Base-by-base conservation (phyloP, 2,329 filamentous ascomycete species). In the Sarocladium kiliense region DNA sequence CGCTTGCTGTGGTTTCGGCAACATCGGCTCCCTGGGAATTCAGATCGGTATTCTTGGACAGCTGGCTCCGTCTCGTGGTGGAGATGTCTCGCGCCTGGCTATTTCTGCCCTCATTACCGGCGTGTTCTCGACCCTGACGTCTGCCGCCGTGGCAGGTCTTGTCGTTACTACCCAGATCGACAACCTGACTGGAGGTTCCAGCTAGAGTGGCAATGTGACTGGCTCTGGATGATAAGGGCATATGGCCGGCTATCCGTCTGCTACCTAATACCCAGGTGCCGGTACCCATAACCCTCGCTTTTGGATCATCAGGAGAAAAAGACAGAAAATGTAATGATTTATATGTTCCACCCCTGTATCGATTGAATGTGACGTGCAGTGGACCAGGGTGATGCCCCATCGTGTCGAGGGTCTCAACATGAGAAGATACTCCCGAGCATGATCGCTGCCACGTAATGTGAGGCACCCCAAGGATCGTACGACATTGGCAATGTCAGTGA, bases 11-110 rank as follows among this genome's bases (percentile, higher is more conserved):
- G 84, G 84, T 25, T 91, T 91, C 68, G 91, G 89, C 59, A 96
- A 96, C 75, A 87, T 96, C 62, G 88, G 88, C 54, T 93, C 89
- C 27, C 80, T 96, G 49, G 91, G 91, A 67, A 93, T 91, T 55
- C 91, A 96, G 72, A 94, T 96, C 58, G 91, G 91, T 75, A 89
- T 95, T 57, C 79, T 96, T 54, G 83, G 87, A 3, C 90, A 95
- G 73, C 82, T 96, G 58, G 86, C 89, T 0, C 90, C 91, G 0
- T 77, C 78, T 3, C 83, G 90, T 44, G 80, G 82, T 36, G 88
- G 86, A 56, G 88, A 94, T 62, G 86, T 96, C 11, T 86, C 88
- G 3, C 78, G 78, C 47, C 79, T 96, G 26, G 90, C 90, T 2
- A 56, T 95, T 19, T 91, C 87, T 30, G 89, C 91, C 5, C 78